Evolutionary conservation across 169 alveolate species (phyloP).

Genomic region (Perkinsus chesapeaki): DNA sequence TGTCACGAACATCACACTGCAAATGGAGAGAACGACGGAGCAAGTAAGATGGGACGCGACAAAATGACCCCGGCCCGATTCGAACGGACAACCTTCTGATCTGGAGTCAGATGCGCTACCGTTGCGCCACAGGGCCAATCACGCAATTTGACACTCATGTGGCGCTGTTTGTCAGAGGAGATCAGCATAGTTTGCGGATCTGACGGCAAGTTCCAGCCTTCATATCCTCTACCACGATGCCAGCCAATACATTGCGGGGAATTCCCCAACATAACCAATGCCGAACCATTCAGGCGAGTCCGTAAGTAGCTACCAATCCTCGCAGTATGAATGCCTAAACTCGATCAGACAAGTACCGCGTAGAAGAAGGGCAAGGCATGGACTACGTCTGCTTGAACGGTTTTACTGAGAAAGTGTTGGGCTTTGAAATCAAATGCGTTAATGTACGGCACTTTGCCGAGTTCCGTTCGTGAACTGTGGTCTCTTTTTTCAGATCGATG

Average conservation of each 20-base stretch:
- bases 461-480: neutral
- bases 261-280: neutral
- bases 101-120: slow-evolving; percentile 6
- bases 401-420: neutral
- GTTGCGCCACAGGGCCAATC: slow-evolving; percentile 1
- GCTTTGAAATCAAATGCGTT: neutral
- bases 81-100: slow-evolving; percentile 1
- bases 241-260: neutral
- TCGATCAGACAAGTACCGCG: neutral
- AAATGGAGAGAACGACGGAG: neutral
- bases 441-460: neutral
- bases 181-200: neutral
- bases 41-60: neutral
- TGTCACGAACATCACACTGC: neutral
- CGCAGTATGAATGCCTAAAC: neutral
- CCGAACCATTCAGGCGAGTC: neutral
- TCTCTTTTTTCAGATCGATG: neutral
- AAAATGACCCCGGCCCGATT: slow-evolving; percentile 1
- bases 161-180: neutral
- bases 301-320: neutral
- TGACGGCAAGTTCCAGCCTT: neutral
- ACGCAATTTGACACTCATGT: no score
- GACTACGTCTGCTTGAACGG: neutral
- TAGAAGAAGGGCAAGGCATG: neutral
- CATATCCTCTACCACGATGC: neutral